Conservation (phyloP, 2,329 filamentous ascomycete genomes). For the Aciculosporium take region DNA sequence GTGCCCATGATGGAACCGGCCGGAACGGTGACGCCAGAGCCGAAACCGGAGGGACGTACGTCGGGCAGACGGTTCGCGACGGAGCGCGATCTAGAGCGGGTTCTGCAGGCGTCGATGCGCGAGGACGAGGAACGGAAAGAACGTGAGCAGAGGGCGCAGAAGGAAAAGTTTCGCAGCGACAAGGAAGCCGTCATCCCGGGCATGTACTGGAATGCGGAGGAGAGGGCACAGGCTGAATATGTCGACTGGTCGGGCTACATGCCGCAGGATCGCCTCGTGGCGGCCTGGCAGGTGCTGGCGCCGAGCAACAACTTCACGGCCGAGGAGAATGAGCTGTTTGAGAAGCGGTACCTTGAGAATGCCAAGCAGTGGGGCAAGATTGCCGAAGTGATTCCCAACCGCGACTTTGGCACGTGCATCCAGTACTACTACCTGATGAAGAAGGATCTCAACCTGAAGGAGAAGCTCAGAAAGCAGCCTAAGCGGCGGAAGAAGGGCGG, state of each 20-base stretch:
- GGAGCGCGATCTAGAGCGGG: conserved; percentile 59
- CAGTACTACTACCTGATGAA: conserved; percentile 77
- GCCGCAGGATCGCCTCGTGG: conserved; percentile 51
- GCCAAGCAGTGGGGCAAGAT: conserved; percentile 76
- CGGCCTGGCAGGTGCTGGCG: conserved; percentile 57
- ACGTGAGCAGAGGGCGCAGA: conserved; percentile 47
- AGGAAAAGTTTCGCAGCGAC: conserved; percentile 57
- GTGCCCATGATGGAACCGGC: conserved; percentile 20
- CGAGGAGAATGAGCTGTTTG: conserved; percentile 56
- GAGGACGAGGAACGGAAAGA: conserved; percentile 59
- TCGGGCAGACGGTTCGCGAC: conserved; percentile 46
- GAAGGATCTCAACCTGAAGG: conserved; percentile 61
- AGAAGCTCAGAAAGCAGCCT: conserved; percentile 54
- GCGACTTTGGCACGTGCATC: conserved; percentile 67
- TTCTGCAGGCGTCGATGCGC: conserved; percentile 55
- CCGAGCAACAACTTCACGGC: conserved; percentile 61
- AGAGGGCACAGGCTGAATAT: conserved; percentile 44
- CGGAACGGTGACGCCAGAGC: conserved; percentile 32
- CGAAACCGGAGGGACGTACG: conserved; percentile 42
- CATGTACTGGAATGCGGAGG: conserved; percentile 50
- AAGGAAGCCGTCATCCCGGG: conserved; percentile 64
- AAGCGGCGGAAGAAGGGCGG: conserved; percentile 42
- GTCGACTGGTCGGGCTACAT: conserved; percentile 52
- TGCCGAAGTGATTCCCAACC: conserved; percentile 49
- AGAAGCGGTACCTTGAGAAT: conserved; percentile 58